phyloP scores from a whole-genome alignment of 108 stramenopile genomes.

The Stephanodiscus triporus region DNA sequence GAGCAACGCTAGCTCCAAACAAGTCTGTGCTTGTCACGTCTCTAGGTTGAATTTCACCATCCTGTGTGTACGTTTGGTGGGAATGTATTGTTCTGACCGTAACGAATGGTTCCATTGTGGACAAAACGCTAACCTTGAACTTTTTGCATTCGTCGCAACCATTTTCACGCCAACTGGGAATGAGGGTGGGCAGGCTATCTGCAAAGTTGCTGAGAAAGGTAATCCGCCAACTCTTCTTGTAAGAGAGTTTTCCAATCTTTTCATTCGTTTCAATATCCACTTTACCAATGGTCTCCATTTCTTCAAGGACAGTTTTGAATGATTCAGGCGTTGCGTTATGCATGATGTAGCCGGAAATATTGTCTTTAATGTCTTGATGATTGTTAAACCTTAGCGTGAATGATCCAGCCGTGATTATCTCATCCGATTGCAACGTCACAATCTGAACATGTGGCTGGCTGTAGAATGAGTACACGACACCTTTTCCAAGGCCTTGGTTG shows the following conservation, averaged over 20 bases:
- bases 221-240: constrained; percentile 63
- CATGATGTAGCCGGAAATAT: constrained; percentile 23
- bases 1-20: constrained; percentile 49
- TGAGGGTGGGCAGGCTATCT: constrained; percentile 43
- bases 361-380: constrained; percentile 16
- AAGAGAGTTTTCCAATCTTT: constrained; percentile 22
- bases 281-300: constrained; percentile 51
- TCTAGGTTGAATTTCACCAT: constrained; percentile 33
- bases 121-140: constrained; percentile 38
- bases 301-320: constrained; percentile 55
- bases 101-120: constrained; percentile 27
- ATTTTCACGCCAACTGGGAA: constrained; percentile 26
- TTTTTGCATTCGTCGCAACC: constrained; percentile 31
- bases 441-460: constrained; percentile 53
- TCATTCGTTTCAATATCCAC: constrained; percentile 45
- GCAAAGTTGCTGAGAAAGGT: constrained; percentile 49
- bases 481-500: constrained; percentile 51
- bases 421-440: constrained; percentile 51
- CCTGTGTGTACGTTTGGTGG: constrained; percentile 30
- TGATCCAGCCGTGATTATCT: constrained; percentile 52
- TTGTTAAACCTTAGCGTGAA: constrained; percentile 42
- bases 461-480: constrained; percentile 73
- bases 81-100: constrained; percentile 9
- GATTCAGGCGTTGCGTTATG: constrained; percentile 32
- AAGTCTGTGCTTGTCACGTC: constrained; percentile 41